Evolutionary conservation across 2,329 filamentous ascomycete species (phyloP).

Genomic region (Pyricularia grisea): DNA sequence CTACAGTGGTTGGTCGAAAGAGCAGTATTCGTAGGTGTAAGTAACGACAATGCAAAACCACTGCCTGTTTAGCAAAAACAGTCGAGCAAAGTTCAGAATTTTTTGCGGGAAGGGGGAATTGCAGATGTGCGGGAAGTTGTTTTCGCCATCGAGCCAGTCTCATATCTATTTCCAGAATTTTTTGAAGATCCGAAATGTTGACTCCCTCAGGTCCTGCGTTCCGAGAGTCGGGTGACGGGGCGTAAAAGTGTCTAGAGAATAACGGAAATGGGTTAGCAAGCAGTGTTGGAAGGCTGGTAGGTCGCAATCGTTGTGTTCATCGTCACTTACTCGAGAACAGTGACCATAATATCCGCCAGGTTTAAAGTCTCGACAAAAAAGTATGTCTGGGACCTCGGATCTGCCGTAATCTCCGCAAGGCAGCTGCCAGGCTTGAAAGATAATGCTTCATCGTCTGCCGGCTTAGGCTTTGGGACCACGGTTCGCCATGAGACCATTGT

Average conservation of each 20-base stretch:
- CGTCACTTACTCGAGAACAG: neutral
- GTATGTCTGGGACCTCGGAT: neutral
- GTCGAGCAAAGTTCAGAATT: neutral
- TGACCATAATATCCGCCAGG: conserved; percentile 1
- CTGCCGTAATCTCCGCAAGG: neutral
- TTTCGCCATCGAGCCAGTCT: neutral
- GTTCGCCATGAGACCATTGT: conserved; percentile 4
- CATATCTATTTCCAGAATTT: conserved; percentile 3
- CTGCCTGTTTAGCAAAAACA: neutral
- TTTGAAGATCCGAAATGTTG: neutral
- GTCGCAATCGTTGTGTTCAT: neutral
- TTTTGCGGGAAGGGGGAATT: neutral
- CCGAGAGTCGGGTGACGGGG: neutral
- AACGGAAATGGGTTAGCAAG: neutral
- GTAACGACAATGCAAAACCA: neutral
- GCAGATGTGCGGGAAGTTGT: neutral
- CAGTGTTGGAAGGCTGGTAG: neutral
- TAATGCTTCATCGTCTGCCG: conserved; percentile 1
- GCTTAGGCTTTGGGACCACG: neutral
- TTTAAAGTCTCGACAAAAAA: conserved; percentile 3
- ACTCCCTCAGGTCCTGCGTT: neutral
- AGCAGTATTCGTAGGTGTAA: conserved; percentile 5
- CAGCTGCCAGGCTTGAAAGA: neutral
- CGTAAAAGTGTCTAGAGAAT: neutral
- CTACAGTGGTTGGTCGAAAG: conserved; percentile 3